Evolutionary conservation across 1,284 basidiomycete species (phyloP), one percentile per base, ranked within the genome.

Genomic region (Bondarzewia mesenterica): DNA sequence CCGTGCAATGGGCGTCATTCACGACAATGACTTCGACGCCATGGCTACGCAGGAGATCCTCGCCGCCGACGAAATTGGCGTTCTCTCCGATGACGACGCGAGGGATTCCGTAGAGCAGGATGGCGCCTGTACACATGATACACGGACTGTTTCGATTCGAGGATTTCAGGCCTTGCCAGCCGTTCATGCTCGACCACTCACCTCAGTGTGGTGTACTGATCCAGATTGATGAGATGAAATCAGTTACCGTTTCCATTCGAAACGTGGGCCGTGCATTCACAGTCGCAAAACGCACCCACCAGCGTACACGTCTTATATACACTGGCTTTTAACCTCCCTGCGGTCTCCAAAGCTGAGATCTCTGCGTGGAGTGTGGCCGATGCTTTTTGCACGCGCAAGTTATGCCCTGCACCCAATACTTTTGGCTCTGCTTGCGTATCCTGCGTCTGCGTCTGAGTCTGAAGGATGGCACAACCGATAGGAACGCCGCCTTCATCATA

Each of bases 31-130:
- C 72, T 51, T 84, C 73, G 10, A 81, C 73, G 2, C 78, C 78
- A 14, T 65, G 63, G 16, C 57, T 59, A 27, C 64, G 68, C 16
- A 82, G 65, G 14, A 78, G 59, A 6, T 73, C 71, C 52, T 81
- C 79, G 0, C 66, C 70, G 7, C 77, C 77, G 3, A 66, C 52
- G 54, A 71, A 77, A 46, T 67, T 82, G 10, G 47, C 29, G 52
- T 79, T 78, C 57, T 82, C 80, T 6, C 77, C 78, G 41, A 82
- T 74, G 14, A 84, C 78, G 7, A 82, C 72, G 8, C 79, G 71
- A 4, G 74, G 76, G 23, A 82, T 79, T 46, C 71, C 72, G 62
- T 80, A 82, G 3, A 82, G 65, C 20, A 80, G 54, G 32, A 78
- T 75, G 1, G 80, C 75, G 10, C 78, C 80, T 2, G 76, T 71